phyloP scores from a whole-genome alignment of 305 asterid genomes.

The Solanum hybrid region DNA sequence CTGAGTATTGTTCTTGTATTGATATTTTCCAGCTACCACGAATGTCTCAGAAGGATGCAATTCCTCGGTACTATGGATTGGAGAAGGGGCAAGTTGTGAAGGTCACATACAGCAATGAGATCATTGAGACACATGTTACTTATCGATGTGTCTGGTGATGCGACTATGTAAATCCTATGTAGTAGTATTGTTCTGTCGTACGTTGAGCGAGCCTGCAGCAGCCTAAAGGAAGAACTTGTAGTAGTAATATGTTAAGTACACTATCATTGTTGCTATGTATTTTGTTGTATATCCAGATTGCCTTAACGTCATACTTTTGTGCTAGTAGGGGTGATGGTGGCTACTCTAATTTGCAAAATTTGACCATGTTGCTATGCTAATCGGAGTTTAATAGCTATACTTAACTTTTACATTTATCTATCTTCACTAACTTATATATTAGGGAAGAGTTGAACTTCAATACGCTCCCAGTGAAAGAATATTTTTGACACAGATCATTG shows the following conservation, averaged over 20 bases:
- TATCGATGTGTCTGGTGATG: slow-evolving; percentile 78
- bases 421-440: neutral
- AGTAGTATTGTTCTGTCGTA: neutral
- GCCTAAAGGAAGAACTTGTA: neutral
- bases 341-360: neutral
- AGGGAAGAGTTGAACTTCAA: neutral
- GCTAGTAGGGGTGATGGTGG: neutral
- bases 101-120: slow-evolving; percentile 63
- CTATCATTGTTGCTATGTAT: neutral
- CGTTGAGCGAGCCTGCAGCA: neutral
- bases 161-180: neutral
- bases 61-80: slow-evolving; percentile 72
- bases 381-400: neutral
- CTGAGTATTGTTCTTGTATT: neutral
- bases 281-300: neutral
- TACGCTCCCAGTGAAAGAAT: neutral
- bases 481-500: neutral
- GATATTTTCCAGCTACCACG: slow-evolving; percentile 59
- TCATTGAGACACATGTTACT: slow-evolving; percentile 60
- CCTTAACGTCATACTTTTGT: neutral
- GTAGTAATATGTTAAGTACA: neutral
- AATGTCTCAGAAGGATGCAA: slow-evolving; percentile 67
- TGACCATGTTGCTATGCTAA: neutral
- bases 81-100: slow-evolving; percentile 85
- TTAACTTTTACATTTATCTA: neutral